A percentile compares a stretch with the other conserved stretches of the same genome.
phyloP scores from a whole-genome alignment of 2,329 filamentous ascomycete genomes.

The Cordyceps sp. region DNA sequence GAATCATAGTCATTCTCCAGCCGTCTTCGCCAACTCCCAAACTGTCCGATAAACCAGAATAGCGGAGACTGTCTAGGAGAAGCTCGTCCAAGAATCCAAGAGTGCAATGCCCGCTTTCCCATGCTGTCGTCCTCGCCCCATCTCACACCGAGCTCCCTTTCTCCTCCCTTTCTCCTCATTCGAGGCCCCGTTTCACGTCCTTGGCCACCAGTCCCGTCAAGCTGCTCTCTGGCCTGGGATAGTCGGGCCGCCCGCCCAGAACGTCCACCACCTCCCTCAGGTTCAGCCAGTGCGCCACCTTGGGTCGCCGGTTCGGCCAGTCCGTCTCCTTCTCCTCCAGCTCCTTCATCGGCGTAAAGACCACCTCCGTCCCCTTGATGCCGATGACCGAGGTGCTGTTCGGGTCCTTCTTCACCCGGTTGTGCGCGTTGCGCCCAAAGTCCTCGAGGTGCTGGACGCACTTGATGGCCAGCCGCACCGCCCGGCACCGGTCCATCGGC shows the following conservation, averaged over 20 bases:
- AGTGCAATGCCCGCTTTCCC: not conserved
- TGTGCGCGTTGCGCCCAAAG: slow-evolving; percentile 48
- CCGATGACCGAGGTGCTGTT: slow-evolving; percentile 72
- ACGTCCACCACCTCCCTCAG: slow-evolving; percentile 73
- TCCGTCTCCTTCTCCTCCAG: slow-evolving; percentile 79
- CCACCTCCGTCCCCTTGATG: slow-evolving; percentile 74
- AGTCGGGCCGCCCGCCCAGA: slow-evolving; percentile 53
- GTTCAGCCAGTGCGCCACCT: slow-evolving; percentile 68
- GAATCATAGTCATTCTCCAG: no score
- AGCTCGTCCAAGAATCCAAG: no score
- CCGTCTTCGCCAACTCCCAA: no score
- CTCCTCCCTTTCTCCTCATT: slow-evolving; percentile 1
- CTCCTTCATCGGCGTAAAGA: slow-evolving; percentile 68
- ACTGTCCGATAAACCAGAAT: no score
- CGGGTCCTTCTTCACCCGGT: slow-evolving; percentile 56
- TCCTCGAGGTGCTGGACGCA: slow-evolving; percentile 82
- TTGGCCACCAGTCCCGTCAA: slow-evolving; percentile 38
- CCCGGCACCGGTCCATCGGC: slow-evolving; percentile 88
- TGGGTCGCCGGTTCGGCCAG: slow-evolving; percentile 79
- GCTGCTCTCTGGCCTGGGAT: slow-evolving; percentile 29
- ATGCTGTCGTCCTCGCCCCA: not conserved
- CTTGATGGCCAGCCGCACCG: slow-evolving; percentile 82
- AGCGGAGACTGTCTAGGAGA: no score
- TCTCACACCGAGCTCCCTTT: not conserved
- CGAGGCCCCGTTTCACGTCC: slow-evolving; percentile 39